phyloP scores from a whole-genome alignment of 129 eudicot species.

The Flaveria bidentis region DNA sequence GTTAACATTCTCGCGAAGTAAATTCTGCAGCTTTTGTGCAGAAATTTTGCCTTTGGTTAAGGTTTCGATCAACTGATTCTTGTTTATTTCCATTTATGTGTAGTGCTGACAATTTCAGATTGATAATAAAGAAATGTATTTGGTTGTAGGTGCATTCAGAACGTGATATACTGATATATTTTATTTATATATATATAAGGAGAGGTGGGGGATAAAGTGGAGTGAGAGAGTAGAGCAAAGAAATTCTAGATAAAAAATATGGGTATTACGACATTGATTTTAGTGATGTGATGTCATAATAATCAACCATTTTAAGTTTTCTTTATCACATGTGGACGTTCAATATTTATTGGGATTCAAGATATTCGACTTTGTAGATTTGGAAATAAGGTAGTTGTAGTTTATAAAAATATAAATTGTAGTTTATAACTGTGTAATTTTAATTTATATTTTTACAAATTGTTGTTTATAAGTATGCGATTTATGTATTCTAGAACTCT shows the following conservation, averaged over 20 bases:
- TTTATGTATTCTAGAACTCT: too few relatives aligned
- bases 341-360: too few relatives aligned
- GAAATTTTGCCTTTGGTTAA: constrained; percentile 41
- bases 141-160: background rate
- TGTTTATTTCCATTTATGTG: background rate
- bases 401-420: too few relatives aligned
- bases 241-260: background rate
- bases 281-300: background rate
- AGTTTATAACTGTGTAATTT: too few relatives aligned
- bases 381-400: too few relatives aligned
- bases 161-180: background rate
- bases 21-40: constrained; percentile 39
- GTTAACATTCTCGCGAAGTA: constrained; percentile 29
- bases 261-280: background rate
- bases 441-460: too few relatives aligned
- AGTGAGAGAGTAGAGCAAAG: background rate
- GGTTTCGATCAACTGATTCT: constrained; percentile 27
- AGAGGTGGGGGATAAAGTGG: background rate
- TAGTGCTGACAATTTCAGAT: background rate
- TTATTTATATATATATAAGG: background rate
- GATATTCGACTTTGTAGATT: too few relatives aligned
- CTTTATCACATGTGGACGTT: too few relatives aligned
- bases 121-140: background rate
- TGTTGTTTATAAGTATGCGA: too few relatives aligned
- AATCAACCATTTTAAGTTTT: background rate